Evolutionary conservation across 176 grass and related monocot species (phyloP).

Genomic region (Ensete glaucum): DNA sequence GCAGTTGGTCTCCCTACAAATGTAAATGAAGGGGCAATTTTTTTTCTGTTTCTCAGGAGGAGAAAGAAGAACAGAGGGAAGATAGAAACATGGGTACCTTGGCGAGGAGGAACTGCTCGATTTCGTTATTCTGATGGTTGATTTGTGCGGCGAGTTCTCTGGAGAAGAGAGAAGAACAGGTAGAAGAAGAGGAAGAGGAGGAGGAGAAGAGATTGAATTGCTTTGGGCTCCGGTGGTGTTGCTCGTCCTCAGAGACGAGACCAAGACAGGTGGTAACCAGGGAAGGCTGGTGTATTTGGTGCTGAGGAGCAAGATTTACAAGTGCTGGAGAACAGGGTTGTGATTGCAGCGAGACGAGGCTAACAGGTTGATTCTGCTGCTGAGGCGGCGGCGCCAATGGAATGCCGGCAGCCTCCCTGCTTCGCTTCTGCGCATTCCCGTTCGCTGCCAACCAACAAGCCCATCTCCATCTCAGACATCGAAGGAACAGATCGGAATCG

Average conservation of each 20-base stretch:
- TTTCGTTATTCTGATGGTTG: constrained; percentile 43
- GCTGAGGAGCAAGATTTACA: not conserved
- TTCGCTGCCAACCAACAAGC: not conserved
- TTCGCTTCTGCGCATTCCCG: not conserved
- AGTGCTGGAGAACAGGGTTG: not conserved
- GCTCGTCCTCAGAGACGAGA: constrained; percentile 34
- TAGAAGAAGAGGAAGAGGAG: constrained; percentile 5
- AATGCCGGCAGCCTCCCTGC: not conserved
- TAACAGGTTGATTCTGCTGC: not conserved
- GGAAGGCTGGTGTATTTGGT: not conserved
- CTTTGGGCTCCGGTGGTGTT: constrained; percentile 1
- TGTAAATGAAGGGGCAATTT: not conserved
- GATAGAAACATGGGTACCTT: constrained; percentile 27
- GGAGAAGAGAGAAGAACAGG: constrained; percentile 27
- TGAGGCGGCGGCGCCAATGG: not conserved
- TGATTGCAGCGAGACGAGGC: not conserved
- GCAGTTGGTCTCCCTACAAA: constrained; percentile 55
- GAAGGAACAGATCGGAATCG: not conserved
- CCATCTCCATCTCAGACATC: not conserved
- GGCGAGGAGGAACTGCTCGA: constrained; percentile 55
- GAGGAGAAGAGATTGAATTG: constrained; percentile 19
- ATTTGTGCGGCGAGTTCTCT: constrained; percentile 39
- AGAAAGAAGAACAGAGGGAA: not conserved
- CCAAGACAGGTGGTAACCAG: constrained; percentile 30
- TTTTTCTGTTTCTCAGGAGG: not conserved